phyloP scores from a whole-genome alignment of 1,139 yeast genomes.

The Suhomyces wounanorum region DNA sequence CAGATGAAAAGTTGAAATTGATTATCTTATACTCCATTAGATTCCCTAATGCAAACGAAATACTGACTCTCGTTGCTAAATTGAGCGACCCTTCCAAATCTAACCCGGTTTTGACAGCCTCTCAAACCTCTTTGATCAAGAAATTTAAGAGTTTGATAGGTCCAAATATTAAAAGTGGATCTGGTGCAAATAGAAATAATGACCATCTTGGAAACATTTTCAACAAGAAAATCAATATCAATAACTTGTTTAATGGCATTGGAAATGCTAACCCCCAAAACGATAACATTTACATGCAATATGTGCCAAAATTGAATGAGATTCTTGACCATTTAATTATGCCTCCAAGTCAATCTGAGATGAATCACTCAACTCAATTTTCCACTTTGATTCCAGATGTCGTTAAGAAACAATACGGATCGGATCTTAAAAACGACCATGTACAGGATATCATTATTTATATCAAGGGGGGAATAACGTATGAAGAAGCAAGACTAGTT shows the following conservation, averaged over 20 bases:
- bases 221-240: conserved; percentile 28
- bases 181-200: conserved; percentile 9
- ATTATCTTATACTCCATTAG: conserved; percentile 73
- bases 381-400: conserved; percentile 25
- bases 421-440: conserved; percentile 23
- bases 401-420: conserved; percentile 38
- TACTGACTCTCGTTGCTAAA: conserved; percentile 27
- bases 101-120: conserved; percentile 33
- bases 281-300: conserved; percentile 62
- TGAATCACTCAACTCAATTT: conserved; percentile 10
- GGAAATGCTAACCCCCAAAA: conserved; percentile 27
- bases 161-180: conserved; percentile 6
- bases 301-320: conserved; percentile 69
- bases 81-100: conserved; percentile 33
- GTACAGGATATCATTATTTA: conserved; percentile 81
- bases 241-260: conserved; percentile 28
- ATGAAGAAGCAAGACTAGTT: conserved; percentile 84
- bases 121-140: conserved; percentile 37
- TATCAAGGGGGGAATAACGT: conserved; percentile 88
- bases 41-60: conserved; percentile 40
- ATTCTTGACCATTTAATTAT: conserved; percentile 28
- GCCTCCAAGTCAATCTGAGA: conserved; percentile 14
- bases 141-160: conserved; percentile 28
- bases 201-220: conserved; percentile 29
- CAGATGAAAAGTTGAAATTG: conserved; percentile 45